Conservation (phyloP, 1,139 yeast species). For the Wickerhamiella pararugosa region DNA sequence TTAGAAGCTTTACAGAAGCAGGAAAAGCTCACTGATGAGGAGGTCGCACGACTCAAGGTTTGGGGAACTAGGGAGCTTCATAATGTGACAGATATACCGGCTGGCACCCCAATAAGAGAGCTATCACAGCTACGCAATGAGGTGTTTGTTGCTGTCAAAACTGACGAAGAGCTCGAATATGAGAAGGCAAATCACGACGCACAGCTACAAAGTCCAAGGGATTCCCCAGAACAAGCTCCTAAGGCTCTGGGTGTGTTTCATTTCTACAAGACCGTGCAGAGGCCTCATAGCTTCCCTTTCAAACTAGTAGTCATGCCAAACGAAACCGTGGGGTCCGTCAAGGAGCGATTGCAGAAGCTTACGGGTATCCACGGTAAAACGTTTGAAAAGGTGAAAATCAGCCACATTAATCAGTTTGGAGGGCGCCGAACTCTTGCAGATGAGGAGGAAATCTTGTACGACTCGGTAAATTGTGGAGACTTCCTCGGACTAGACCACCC, state of each 20-base stretch:
- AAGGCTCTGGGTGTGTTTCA: slow-evolving; percentile 44
- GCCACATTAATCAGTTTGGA: slow-evolving; percentile 5
- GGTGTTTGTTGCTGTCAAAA: slow-evolving; percentile 22
- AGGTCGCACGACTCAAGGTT: slow-evolving; percentile 46
- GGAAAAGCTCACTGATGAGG: slow-evolving; percentile 1
- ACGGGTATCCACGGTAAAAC: slow-evolving; percentile 32
- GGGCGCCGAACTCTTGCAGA: slow-evolving; percentile 29
- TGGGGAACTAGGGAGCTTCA: slow-evolving; percentile 28
- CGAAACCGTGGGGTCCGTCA: slow-evolving; percentile 54
- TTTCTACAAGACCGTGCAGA: slow-evolving; percentile 54
- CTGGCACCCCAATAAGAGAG: not conserved
- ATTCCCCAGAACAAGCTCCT: slow-evolving; percentile 14
- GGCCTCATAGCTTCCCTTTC: slow-evolving; percentile 82
- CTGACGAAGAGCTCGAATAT: slow-evolving; percentile 21
- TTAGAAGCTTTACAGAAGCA: not conserved
- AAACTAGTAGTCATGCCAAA: slow-evolving; percentile 40
- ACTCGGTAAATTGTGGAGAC: slow-evolving; percentile 36
- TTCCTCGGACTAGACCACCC: slow-evolving; percentile 74
- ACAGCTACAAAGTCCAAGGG: too few relatives aligned
- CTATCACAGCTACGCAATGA: slow-evolving; percentile 3
- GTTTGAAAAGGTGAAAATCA: slow-evolving; percentile 7
- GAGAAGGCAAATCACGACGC: too few relatives aligned
- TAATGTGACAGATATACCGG: not conserved
- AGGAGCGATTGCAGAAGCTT: slow-evolving; percentile 46
- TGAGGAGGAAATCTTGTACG: slow-evolving; percentile 31